Evolutionary conservation across 257 asterid genomes (phyloP).

Genomic region (Fraxinus pennsylvanica): DNA sequence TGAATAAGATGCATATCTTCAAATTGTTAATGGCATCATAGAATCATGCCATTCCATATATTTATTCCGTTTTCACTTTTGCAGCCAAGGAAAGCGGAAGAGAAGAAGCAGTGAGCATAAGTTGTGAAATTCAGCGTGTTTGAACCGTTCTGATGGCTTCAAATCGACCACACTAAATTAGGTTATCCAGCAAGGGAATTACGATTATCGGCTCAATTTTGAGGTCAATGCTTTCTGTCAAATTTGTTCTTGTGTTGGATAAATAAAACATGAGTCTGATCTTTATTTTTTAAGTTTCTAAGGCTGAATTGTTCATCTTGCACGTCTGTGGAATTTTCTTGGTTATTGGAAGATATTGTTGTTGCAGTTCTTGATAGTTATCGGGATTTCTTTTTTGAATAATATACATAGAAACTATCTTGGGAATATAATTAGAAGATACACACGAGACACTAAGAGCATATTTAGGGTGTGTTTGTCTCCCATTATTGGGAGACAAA

Average conservation of each 20-base stretch:
- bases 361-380: not conserved
- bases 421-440: not conserved
- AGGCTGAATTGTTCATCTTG: not conserved
- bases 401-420: not conserved
- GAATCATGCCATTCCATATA: not conserved
- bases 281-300: not conserved
- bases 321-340: not conserved
- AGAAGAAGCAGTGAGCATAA: constrained; percentile 45
- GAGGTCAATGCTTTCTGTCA: constrained; percentile 8
- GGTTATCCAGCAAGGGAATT: not conserved
- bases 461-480: too few species aligned
- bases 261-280: not conserved
- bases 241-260: constrained; percentile 5
- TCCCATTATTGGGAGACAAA: too few species aligned
- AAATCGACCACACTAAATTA: constrained; percentile 15
- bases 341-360: not conserved
- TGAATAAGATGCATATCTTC: not conserved
- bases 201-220: constrained; percentile 4
- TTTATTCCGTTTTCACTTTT: constrained; percentile 3
- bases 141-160: constrained; percentile 8
- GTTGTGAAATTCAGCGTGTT: not conserved
- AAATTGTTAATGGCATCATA: not conserved
- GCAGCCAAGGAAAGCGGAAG: constrained; percentile 78
- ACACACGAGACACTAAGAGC: too few species aligned
- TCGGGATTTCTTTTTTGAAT: not conserved